Conservation (phyloP, 805 yeast species). For the Teunomyces atbi region DNA sequence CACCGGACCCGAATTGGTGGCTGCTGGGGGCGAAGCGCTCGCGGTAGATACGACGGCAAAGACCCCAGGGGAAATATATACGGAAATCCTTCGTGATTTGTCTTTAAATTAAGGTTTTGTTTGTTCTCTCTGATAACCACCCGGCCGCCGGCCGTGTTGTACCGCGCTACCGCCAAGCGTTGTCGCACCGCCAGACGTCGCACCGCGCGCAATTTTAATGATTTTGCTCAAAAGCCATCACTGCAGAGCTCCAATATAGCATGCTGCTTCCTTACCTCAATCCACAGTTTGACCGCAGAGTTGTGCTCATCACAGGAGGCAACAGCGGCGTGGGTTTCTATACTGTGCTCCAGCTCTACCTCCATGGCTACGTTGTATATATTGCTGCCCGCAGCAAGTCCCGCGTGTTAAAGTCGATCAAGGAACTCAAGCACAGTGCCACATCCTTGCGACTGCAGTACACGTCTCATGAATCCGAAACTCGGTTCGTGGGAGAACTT, state of each 20-base stretch:
- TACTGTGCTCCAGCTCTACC: conserved; percentile 69
- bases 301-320: conserved; percentile 79
- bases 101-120: background rate
- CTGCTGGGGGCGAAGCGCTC: conserved; percentile 36
- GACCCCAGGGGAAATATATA: conserved; percentile 25
- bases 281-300: conserved; percentile 53
- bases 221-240: too few relatives aligned
- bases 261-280: conserved; percentile 54
- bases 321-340: conserved; percentile 79
- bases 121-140: background rate
- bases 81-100: conserved; percentile 15
- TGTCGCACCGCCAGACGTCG: background rate
- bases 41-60: conserved; percentile 35
- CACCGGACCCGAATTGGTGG: conserved; percentile 31
- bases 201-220: background rate
- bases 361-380: conserved; percentile 77
- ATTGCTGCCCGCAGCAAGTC: conserved; percentile 66
- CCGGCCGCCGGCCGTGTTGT: too few relatives aligned
- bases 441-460: conserved; percentile 21
- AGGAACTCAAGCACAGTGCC: conserved; percentile 57
- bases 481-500: conserved; percentile 35
- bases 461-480: conserved; percentile 17
- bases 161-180: too few relatives aligned
- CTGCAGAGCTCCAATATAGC: too few relatives aligned
- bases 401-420: conserved; percentile 56